Base-by-base conservation (phyloP, 345 rosid species). In the Toxicodendron radicans region DNA sequence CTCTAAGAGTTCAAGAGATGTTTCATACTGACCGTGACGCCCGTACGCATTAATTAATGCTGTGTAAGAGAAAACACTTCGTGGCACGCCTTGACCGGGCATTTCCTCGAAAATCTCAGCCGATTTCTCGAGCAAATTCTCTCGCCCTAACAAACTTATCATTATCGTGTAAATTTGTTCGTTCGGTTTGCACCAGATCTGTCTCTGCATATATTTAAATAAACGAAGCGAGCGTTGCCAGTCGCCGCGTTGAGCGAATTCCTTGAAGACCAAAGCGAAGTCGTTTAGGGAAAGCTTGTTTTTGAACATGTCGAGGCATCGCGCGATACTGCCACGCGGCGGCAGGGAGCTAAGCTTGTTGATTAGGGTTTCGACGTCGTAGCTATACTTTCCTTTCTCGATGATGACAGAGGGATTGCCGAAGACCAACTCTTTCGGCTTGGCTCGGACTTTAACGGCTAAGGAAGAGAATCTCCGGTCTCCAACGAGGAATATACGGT, bases 291-390 rank as follows among this genome's bases (percentile, higher is more conserved):
- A 95, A 5, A 95, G 98, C 92, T 90, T 92, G 86, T 87, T 95
- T 78, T 90, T 91, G 85, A 90, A 95, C 64, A 86, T 70, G 61
- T 95, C 98, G 64, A 95, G 82, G 58, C 95, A 91, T 0, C 97
- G 85, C 0, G 97, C 99, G 72, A 95, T 91, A 87, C 98, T 92
- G 56, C 99, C 97, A 0, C 98, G 99, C 0, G 99, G 99, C 2
- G 99, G 97, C 32, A 95, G 95, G 83, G 97, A 90, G 84, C 96
- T 91, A n/a, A 93, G 89, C 80, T 91, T 95, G 91, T 92, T 95
- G 81, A 95, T 95, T 48, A 95, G 83, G n/a, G 94, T 88, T 68
- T 92, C 98, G 17, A 95, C 97, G 75, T 92, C 97, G 87, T 95
- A 95, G 81, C 91, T 86, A 82, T 95, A 95, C 80, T 92, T 95